Conservation (phyloP, 805 yeast genomes). For the Sungouiozyma ichnusensis region DNA sequence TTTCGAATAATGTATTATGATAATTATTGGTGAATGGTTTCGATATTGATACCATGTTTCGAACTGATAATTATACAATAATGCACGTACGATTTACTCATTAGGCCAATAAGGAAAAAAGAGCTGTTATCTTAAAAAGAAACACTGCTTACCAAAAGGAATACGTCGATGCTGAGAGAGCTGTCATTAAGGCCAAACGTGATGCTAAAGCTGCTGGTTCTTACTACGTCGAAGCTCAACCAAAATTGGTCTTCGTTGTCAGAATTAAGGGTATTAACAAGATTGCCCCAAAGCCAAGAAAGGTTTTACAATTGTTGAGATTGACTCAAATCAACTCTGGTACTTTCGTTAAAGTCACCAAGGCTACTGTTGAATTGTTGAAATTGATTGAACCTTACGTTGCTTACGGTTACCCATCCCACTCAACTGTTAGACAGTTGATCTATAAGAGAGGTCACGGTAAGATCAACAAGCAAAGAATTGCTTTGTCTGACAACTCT, state of each 20-base stretch:
- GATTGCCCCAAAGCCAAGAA: conserved; percentile 99
- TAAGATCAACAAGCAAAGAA: conserved; percentile 93
- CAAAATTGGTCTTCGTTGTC: conserved; percentile 87
- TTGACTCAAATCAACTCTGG: conserved; percentile 90
- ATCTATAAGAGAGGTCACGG: conserved; percentile 97
- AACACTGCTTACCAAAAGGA: conserved; percentile 94
- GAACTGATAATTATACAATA: background rate
- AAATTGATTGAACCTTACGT: conserved; percentile 93
- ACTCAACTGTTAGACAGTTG: conserved; percentile 84
- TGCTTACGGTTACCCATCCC: conserved; percentile 95
- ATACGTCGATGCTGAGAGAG: conserved; percentile 87
- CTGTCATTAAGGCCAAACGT: conserved; percentile 77
- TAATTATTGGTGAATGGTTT: background rate
- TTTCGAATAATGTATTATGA: background rate
- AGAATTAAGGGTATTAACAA: conserved; percentile 99
- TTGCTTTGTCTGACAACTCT: conserved; percentile 77
- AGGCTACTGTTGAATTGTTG: conserved; percentile 88
- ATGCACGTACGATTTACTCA: background rate
- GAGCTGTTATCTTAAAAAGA: conserved; percentile 79
- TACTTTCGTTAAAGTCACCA: conserved; percentile 90
- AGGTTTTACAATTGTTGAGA: conserved; percentile 90
- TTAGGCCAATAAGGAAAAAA: conserved; percentile 42
- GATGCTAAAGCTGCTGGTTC: conserved; percentile 90
- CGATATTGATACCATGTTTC: too few species aligned
- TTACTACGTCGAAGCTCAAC: conserved; percentile 91